Conservation (phyloP, 352 stramenopile genomes). For the Pythium inflatum region DNA sequence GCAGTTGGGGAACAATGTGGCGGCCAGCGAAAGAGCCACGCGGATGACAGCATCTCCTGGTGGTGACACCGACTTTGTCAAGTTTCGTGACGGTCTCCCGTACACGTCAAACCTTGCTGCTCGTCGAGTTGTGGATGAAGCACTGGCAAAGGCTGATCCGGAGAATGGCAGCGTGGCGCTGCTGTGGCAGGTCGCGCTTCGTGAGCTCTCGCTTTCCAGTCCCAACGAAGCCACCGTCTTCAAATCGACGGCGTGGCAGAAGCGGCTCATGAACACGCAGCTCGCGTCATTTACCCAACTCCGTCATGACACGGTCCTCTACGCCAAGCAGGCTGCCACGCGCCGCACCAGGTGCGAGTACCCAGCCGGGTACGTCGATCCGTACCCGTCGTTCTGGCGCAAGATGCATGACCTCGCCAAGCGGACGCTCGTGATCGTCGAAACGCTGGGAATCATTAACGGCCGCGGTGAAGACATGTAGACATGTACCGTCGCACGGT, state of each 20-base stretch:
- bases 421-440: slow-evolving; percentile 2
- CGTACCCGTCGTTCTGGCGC: slow-evolving; percentile 32
- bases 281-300: slow-evolving; percentile 33
- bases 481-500: too few relatives aligned
- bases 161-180: slow-evolving; percentile 23
- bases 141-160: slow-evolving; percentile 8
- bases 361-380: slow-evolving; percentile 32
- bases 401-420: slow-evolving; percentile 32
- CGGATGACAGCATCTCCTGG: slow-evolving; percentile 20
- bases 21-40: slow-evolving; percentile 14
- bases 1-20: slow-evolving; percentile 27
- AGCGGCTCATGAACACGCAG: slow-evolving; percentile 36
- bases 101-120: slow-evolving; percentile 33
- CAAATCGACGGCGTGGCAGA: slow-evolving; percentile 28
- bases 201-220: slow-evolving; percentile 25
- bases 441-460: neutral
- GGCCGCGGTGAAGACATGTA: neutral
- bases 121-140: slow-evolving; percentile 14
- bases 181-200: slow-evolving; percentile 31
- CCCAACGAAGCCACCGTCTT: slow-evolving; percentile 12
- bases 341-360: slow-evolving; percentile 31
- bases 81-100: slow-evolving; percentile 35
- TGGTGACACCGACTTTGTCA: slow-evolving; percentile 21
- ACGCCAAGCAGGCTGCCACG: slow-evolving; percentile 35
- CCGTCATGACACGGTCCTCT: slow-evolving; percentile 37